Conservation (phyloP, 768 basidiomycete species). For the Gloeopeniophorella convolvens region DNA sequence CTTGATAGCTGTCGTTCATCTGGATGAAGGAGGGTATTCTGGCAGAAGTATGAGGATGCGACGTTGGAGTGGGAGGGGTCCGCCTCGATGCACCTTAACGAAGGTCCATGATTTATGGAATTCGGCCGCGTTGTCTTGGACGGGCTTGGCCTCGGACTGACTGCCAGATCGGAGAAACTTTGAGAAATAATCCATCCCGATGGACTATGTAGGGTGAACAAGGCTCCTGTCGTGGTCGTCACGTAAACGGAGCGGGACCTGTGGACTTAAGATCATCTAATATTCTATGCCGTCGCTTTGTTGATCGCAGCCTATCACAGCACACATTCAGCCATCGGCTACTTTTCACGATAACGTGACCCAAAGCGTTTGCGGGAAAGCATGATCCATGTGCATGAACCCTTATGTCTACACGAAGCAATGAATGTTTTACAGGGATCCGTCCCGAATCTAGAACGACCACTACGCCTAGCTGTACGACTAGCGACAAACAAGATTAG, state of each 20-base stretch:
- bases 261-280: too few relatives aligned
- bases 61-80: neutral
- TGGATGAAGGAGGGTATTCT: constrained; percentile 82
- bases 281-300: too few relatives aligned
- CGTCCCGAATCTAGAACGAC: constrained; percentile 3
- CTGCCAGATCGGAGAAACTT: constrained; percentile 56
- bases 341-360: neutral
- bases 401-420: constrained; percentile 15
- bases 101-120: constrained; percentile 72
- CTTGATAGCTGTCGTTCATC: constrained; percentile 82
- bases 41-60: constrained; percentile 11
- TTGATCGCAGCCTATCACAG: too few relatives aligned
- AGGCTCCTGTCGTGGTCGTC: neutral
- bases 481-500: constrained; percentile 18
- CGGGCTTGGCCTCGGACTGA: constrained; percentile 41
- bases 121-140: constrained; percentile 62
- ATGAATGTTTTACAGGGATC: constrained; percentile 18
- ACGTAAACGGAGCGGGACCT: neutral
- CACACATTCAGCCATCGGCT: too few relatives aligned
- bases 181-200: constrained; percentile 76
- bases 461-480: constrained; percentile 11
- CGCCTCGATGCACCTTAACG: constrained; percentile 48
- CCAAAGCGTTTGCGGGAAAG: too few relatives aligned
- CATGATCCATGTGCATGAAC: too few relatives aligned
- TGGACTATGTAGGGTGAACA: neutral